Base-by-base conservation (phyloP, 805 yeast genomes). In the Starmerella gropengiesseri region DNA sequence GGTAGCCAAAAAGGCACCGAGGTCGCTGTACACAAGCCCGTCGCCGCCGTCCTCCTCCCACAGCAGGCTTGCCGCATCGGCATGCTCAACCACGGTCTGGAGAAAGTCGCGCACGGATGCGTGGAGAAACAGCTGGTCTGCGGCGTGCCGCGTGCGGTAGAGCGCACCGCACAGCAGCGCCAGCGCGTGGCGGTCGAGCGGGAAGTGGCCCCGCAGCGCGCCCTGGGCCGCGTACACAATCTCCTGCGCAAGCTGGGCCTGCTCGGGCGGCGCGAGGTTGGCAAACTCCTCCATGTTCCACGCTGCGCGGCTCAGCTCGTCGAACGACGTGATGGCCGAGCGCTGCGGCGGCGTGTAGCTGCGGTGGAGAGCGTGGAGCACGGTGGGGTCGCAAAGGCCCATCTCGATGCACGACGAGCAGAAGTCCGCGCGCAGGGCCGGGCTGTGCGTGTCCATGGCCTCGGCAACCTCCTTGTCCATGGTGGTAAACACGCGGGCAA, bases 121-220 rank as follows among this genome's bases (percentile, higher is more conserved):
- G 49, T 67, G 65, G 51, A 73, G 57, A 49, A 72, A 55, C 54
- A 75, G 54, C 47, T 62, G 47, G 61, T 66, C 64, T 47, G 77
- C 54, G 22, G 71, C 48, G 43, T 55, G 55, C 5, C 66, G 56
- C 44, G 71, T 68, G 22, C 68, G 58, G 1, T 71, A 62, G 8
- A 81, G 50, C 0, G 77, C 66, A 9, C 75, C 66, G 28, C 78
- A 64, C 9, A 81, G 36, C 32, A 20, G 21, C 7, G 52, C 55
- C 4, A 51, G 37, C 13, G 29, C 21, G 28, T 44, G 50, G 6
- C 43, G 12, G 9, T 37, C 32, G 35, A 40, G 9, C 20, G 47
- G 30, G 21, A 12, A 2, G 30, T 20, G 13, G 37, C 31, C 20
- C 26, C 25, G 2, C 35, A 36, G 32, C 20, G 35, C 16, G 20